Base-by-base conservation (phyloP, 1,284 basidiomycete genomes). In the Melampsora larici-populina region DNA sequence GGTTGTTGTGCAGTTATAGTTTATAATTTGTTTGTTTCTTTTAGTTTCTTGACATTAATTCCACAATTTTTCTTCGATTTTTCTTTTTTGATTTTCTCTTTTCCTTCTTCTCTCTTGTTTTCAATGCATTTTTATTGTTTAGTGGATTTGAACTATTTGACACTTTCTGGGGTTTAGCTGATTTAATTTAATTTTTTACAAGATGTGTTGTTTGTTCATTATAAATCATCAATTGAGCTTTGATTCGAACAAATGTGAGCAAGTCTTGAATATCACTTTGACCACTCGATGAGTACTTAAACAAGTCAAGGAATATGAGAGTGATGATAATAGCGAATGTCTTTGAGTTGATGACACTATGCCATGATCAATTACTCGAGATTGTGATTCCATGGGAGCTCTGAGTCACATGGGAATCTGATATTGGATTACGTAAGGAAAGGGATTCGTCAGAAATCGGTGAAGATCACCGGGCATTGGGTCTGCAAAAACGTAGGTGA, bases 41-140 rank as follows among this genome's bases (percentile, higher is more conserved):
- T 64, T 64, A 21, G 15, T 64, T 64, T 64, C 18, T 29, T 64
- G 33, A 24, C 26, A 21, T 1, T 64, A 7, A 29, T 13, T 63
- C 26, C 17, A 6, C 31, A 31, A 31, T 5, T 64, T 24, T 29
- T 64, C 26, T 29, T 64, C 26, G 4, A 24, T 24, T 70, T 26
- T 18, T 70, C 49, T 31, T 49, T 31, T 49, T 51, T 70, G 15
- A 31, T 17, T 60, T 49, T 36, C 26, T 58, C 29, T 36, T 36
- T 60, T 58, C 40, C 31, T 24, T 58, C 4, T 43, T 40, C 58
- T 62, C 21, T 71, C 36, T 62, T 62, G 21, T 13, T 62, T 58
- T 71, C 24, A 63, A 29, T 70, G 40, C 31, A 26, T 58, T n/a
- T n/a, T 58, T 6, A n/a, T 58, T 58, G 26, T n/a, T 58, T 58